Percentiles rank a stretch among this genome's conserved stretches.
Evolutionary conservation across 345 rosid species (phyloP).

Genomic region (Lepidium aucheri): DNA sequence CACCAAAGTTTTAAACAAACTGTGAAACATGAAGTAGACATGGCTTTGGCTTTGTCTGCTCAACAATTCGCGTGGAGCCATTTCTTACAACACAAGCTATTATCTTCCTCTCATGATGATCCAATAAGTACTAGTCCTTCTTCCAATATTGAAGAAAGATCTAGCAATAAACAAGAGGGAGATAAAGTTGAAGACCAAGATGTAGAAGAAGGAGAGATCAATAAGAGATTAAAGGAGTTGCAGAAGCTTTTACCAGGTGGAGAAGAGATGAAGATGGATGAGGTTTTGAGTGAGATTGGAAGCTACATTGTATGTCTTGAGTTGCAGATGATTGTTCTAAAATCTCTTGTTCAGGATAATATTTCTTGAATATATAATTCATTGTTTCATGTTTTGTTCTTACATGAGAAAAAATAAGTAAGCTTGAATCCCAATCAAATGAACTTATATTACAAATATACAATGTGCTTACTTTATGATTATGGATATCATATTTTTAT

Average conservation of each 20-base stretch:
- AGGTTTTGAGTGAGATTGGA: slow-evolving; percentile 29
- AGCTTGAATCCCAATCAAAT: neutral
- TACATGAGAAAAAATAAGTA: neutral
- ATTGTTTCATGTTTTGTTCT: neutral
- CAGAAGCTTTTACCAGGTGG: slow-evolving; percentile 37
- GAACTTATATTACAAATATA: neutral
- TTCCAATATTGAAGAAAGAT: neutral
- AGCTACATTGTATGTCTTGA: slow-evolving; percentile 40
- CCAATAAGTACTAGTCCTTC: neutral
- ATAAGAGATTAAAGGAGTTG: slow-evolving; percentile 16
- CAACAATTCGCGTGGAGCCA: slow-evolving; percentile 37
- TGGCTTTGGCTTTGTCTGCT: slow-evolving; percentile 34
- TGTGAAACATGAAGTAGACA: slow-evolving; percentile 36
- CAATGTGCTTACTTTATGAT: neutral
- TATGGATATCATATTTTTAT: neutral
- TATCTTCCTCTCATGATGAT: slow-evolving; percentile 14
- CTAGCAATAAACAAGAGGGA: neutral
- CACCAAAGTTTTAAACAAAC: slow-evolving; percentile 2
- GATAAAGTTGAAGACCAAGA: neutral
- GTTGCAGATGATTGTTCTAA: slow-evolving; percentile 30
- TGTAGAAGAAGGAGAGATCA: slow-evolving; percentile 6
- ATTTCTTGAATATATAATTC: neutral
- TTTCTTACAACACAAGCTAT: slow-evolving; percentile 23
- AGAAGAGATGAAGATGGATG: slow-evolving; percentile 26
- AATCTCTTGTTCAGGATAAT: slow-evolving; percentile 19